Percentiles rank a stretch among this genome's conserved stretches.
Conservation (phyloP, 1,284 basidiomycete genomes). For the Sanghuangporus baumii region DNA sequence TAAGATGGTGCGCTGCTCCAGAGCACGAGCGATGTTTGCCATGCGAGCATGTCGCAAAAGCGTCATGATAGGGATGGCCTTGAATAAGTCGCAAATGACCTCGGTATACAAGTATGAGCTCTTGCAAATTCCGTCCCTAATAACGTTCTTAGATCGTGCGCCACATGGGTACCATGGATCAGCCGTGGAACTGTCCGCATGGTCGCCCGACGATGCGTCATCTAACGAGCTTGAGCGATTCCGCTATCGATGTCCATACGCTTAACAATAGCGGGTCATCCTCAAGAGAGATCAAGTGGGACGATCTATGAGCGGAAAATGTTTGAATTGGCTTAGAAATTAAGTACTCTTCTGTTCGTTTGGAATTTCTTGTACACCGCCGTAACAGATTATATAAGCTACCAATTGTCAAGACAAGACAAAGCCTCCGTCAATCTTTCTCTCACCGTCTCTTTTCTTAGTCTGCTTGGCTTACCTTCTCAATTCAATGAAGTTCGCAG, state of each 20-base stretch:
- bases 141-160: slow-evolving; percentile 60
- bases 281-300: slow-evolving; percentile 6
- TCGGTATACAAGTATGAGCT: slow-evolving; percentile 43
- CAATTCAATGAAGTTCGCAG: background rate
- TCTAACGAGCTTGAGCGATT: slow-evolving; percentile 32
- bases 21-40: slow-evolving; percentile 95
- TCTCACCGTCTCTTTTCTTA: background rate
- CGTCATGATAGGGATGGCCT: slow-evolving; percentile 90
- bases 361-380: background rate
- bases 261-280: background rate
- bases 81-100: slow-evolving; percentile 77
- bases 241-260: background rate
- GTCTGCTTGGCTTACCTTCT: background rate
- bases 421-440: background rate
- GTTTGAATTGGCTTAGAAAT: background rate
- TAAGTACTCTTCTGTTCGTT: background rate
- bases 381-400: background rate
- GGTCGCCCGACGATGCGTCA: slow-evolving; percentile 96
- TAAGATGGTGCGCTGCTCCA: slow-evolving; percentile 79
- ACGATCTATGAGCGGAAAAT: background rate
- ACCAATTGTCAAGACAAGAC: background rate
- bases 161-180: slow-evolving; percentile 95
- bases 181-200: slow-evolving; percentile 98
- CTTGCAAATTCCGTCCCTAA: slow-evolving; percentile 11
- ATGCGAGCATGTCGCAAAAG: slow-evolving; percentile 94